These are phyloP conservation scores for Apocynum venetum DNA, from an alignment of 257 asterid species.

Conservation along the genomic window DNA sequence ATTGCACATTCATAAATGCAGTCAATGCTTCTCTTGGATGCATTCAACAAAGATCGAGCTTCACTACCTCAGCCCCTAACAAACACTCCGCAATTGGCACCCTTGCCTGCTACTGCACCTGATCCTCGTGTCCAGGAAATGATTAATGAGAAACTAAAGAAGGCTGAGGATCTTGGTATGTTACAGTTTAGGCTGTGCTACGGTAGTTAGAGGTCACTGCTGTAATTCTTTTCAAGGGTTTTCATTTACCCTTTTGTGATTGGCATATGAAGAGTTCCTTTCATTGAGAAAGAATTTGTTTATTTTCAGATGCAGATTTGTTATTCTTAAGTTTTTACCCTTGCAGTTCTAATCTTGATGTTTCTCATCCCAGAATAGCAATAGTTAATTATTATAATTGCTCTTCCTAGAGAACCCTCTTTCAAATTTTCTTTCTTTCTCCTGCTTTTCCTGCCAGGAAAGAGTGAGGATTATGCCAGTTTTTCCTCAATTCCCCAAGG, in stretches of 20 bases:
- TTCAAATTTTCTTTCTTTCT: not conserved
- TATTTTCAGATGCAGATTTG: not conserved
- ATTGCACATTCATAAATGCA: slow-evolving; percentile 34
- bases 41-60: slow-evolving; percentile 97
- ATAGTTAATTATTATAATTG: not conserved
- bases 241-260: not conserved
- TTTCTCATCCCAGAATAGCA: not conserved
- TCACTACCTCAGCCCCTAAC: slow-evolving; percentile 84
- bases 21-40: slow-evolving; percentile 96
- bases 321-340: not conserved
- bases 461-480: not conserved
- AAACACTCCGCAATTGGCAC: slow-evolving; percentile 50
- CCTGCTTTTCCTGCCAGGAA: not conserved
- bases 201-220: not conserved
- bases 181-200: not conserved
- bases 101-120: slow-evolving; percentile 67
- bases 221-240: not conserved
- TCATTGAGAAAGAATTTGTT: not conserved
- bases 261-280: not conserved
- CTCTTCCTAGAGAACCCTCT: not conserved
- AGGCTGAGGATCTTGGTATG: slow-evolving; percentile 96
- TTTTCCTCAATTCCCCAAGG: not conserved
- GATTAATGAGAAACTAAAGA: slow-evolving; percentile 92
- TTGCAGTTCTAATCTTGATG: not conserved
- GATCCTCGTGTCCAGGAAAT: slow-evolving; percentile 89